A percentile compares a stretch with the other conserved stretches of the same genome.
These are phyloP conservation scores for Hypoxylon sp. DNA, from an alignment of 2,329 filamentous ascomycete species.

Conservation along the genomic window DNA sequence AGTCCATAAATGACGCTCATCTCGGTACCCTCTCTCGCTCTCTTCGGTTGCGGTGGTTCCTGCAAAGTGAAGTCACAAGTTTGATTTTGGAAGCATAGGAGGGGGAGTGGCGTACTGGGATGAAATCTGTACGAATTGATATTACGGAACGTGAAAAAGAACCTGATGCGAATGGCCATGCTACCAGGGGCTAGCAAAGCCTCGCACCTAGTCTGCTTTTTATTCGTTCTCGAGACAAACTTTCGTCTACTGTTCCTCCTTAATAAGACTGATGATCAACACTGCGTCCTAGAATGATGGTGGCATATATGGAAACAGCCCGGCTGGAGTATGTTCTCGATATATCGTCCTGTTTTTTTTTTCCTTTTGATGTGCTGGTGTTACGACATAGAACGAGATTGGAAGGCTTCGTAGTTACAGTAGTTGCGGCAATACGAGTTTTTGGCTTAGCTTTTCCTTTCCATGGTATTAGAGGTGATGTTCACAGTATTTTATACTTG, in stretches of 20 bases:
- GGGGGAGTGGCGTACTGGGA: conserved; percentile 56
- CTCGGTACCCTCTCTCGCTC: conserved; percentile 49
- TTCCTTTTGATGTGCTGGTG: conserved; percentile 38
- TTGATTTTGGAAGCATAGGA: conserved; percentile 54
- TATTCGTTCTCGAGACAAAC: conserved; percentile 45
- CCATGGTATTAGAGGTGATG: not conserved
- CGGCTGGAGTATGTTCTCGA: conserved; percentile 35
- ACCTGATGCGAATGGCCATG: conserved; percentile 48
- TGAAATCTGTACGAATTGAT: conserved; percentile 59
- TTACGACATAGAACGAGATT: conserved; percentile 47
- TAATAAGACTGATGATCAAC: conserved; percentile 50
- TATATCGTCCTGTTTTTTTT: conserved; percentile 34
- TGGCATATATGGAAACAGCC: conserved; percentile 22
- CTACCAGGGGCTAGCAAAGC: conserved; percentile 40
- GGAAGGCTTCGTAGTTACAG: conserved; percentile 45
- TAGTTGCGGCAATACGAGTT: conserved; percentile 42
- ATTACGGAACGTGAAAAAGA: conserved; percentile 53
- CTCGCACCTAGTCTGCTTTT: conserved; percentile 46
- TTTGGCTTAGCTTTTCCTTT: conserved; percentile 30
- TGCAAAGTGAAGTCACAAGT: conserved; percentile 52
- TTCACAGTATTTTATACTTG: not conserved
- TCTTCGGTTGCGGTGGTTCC: conserved; percentile 48
- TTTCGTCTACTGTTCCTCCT: conserved; percentile 46
- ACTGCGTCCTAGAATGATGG: conserved; percentile 30
- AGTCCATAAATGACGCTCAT: conserved; percentile 63